Conservation (phyloP, 129 eudicot genomes). For the Ambrosia trifida region DNA sequence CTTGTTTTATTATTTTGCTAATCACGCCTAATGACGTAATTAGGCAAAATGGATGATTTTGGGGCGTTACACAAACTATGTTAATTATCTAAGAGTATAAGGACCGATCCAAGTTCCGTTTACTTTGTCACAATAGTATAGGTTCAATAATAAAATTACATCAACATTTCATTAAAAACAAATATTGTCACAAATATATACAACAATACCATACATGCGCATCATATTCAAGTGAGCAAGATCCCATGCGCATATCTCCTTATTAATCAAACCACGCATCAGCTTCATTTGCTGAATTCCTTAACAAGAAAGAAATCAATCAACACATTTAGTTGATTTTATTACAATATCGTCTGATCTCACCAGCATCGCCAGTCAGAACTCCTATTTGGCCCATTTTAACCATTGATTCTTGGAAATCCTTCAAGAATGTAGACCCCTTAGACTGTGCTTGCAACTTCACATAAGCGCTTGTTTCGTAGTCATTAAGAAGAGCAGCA, state of each 20-base stretch:
- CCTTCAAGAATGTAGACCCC: constrained; percentile 44
- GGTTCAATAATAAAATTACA: too few relatives aligned
- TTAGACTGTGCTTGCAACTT: constrained; percentile 25
- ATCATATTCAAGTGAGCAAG: constrained; percentile 7
- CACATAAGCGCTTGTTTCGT: constrained; percentile 47
- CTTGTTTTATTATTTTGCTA: too few relatives aligned
- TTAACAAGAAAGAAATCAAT: not conserved
- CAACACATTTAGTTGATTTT: constrained; percentile 27
- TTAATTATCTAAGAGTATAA: too few relatives aligned
- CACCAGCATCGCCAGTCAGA: constrained; percentile 52
- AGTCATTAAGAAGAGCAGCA: constrained; percentile 56
- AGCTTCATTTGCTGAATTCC: not conserved
- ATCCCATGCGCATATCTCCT: not conserved
- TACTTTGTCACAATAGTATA: too few relatives aligned
- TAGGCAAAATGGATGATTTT: too few relatives aligned
- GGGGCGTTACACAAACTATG: too few relatives aligned
- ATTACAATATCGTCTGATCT: constrained; percentile 55
- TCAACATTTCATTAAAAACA: not conserved
- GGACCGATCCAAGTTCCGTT: too few relatives aligned
- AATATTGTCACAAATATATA: not conserved
- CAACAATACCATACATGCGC: constrained; percentile 3
- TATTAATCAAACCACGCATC: constrained; percentile 17
- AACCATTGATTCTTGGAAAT: constrained; percentile 61
- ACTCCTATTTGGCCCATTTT: constrained; percentile 71
- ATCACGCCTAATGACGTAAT: too few relatives aligned